Evolutionary conservation across 2,329 filamentous ascomycete genomes (phyloP), one percentile per base, ranked within the genome.

Genomic region (Botrytis paeoniae): DNA sequence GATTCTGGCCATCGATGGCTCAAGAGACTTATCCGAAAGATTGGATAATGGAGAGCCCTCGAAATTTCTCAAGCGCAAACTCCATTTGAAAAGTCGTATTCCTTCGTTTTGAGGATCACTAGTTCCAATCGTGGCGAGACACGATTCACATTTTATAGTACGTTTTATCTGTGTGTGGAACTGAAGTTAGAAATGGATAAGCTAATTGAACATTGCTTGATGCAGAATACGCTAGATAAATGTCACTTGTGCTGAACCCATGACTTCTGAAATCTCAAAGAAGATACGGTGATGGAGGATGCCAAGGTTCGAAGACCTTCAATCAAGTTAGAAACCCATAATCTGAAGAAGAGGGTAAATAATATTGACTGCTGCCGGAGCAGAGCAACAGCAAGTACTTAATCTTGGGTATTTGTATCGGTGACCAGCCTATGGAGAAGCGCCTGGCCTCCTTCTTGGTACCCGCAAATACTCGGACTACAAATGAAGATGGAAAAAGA

Each of bases 361-460:
- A 77, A 75, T 74, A 73, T 74, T 74, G 76, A 75, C 77, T 76
- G 76, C 75, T 75, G 73, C 76, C 73, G 75, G 78, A 77, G 77
- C 79, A 79, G 78, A 79, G 73, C 73, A 75, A 75, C 72, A 75
- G 73, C 72, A 76, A 75, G 72, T 74, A 73, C 69, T 88, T 83
- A 74, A 81, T 92, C 78, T 92, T 79, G 89, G 89, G 88, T 85
- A 88, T 83, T 87, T 89, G 89, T 91, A 92, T 91, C 89, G 89
- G 85, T 89, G 85, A 82, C 84, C 86, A 87, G 80, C 83, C 85
- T 87, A 91, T 81, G 84, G 84, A 82, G 10, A 78, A 73, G 73
- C 85, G 85, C 83, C 82, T 85, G 86, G 86, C 83, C 88, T 86
- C 88, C 88, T 91, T 91, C 89, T 91, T 88, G 82, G 84, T 85